Evolutionary conservation across 768 basidiomycete species (phyloP), one percentile per base, ranked within the genome.

Genomic region (Amylocystis lapponica): DNA sequence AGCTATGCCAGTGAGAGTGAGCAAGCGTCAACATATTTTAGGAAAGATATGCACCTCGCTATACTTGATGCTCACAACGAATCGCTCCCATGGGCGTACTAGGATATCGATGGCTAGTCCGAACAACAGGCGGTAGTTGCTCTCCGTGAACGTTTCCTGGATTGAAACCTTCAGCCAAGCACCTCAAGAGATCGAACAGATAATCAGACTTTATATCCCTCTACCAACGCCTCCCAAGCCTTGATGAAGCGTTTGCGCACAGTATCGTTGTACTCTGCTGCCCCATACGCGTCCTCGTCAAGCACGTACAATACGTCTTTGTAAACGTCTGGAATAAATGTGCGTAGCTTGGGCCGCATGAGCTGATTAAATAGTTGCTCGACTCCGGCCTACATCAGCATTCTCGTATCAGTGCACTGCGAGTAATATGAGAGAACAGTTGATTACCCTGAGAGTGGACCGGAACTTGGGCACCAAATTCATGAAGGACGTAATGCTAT

Each of bases 341-440:
- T 86, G 20, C 96, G 81, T 36, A 99, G 63, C 46, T 81, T 83
- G 0, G 96, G 94, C 16, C 94, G 78, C 54, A 94, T 75, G 9
- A 97, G 71, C 58, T 98, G 95, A 54, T 93, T 97, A 71, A 98
- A 97, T 27, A 98, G 70, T 54, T 95, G 91, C 53, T 99, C 96
- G 21, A 96, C 69, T 13, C 94, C 90, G 3, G 76, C 69, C 90
- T 93, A 51, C 3, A n/a, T 10, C 2, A 30, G 21, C 14, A 13
- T 10, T 43, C 11, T 17, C 20, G 2, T 12, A 11, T 4, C 11
- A 13, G 21, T 13, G 25, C 11, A 33, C 4, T 19, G 10, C 27
- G 14, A 16, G 23, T n/a, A 22, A 19, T 12, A 23, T 12, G 17
- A 40, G 21, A 30, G 26, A 5, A 12, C 9, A 52, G n/a, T n/a